Evolutionary conservation across 371 early-diverging fungal species (phyloP), one percentile per base, ranked within the genome.

Genomic region (Lichtheimia hyalospora): DNA sequence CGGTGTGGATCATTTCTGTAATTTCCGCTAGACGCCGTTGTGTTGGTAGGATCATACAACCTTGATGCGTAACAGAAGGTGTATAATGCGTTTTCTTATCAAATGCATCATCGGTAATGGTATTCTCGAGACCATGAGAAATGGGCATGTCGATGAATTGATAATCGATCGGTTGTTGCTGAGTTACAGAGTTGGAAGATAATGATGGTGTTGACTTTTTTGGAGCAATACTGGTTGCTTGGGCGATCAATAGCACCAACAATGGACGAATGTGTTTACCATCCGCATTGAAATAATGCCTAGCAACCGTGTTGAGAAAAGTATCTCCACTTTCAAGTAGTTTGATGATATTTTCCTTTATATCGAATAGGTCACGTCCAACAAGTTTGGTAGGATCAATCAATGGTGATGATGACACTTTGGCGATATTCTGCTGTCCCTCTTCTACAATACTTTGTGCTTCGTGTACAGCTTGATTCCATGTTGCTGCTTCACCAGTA

Each of bases 1-100:
- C 95, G 1, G 98, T 96, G 71, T 98, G 95, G 64, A 98, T 97
- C 92, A 98, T 93, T 70, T 98, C 97, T 0, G 92, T 88, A 58
- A 98, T 97, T 71, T 96, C 96, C 8, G 97, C 96, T 50, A 98
- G 81, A 7, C 96, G 87, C 21, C 94, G 83, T 62, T 97, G 97
- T 20, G 96, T 84, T 3, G 95, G 93, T 42, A 95, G 75, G 44
- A 96, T 90, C 8, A 71, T 76, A 55, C 79, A 83, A 1, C 87
- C 85, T 20, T 79, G 71, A 20, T 68, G 60, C 20, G 73, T 81
- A 20, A 78, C 65, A 20, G 69, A 79, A 14, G 87, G 83, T 51
- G 74, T 65, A 57, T 80, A 79, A 40, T 79, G 77, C 10, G 68
- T 59, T 40, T 81, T 69, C 13, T 55, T 64, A 44, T 77, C 66